phyloP scores from a whole-genome alignment of 2,329 filamentous ascomycete species.

The Fusarium aywerte region DNA sequence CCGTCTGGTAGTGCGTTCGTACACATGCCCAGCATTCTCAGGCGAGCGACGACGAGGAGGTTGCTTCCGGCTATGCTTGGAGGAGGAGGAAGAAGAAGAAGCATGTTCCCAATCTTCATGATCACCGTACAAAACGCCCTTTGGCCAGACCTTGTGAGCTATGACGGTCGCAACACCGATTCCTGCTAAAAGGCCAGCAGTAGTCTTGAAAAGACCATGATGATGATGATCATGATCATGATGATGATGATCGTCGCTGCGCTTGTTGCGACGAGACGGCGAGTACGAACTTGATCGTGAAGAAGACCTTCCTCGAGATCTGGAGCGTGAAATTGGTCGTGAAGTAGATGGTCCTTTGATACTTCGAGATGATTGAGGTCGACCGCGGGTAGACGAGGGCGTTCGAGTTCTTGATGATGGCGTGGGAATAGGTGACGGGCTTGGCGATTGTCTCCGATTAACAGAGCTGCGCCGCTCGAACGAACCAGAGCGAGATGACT shows the following conservation, averaged over 20 bases:
- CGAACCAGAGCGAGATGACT: conserved; percentile 36
- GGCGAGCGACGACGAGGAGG: conserved; percentile 26
- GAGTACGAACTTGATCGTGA: conserved; percentile 42
- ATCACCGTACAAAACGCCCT: conserved; percentile 45
- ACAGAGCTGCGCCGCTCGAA: conserved; percentile 36
- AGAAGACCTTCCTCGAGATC: conserved; percentile 22
- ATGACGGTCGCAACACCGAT: conserved; percentile 51
- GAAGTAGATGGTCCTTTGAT: conserved; percentile 3
- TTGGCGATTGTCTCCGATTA: conserved; percentile 15
- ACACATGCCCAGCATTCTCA: conserved; percentile 21
- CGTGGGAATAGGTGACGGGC: conserved; percentile 26
- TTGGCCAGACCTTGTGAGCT: conserved; percentile 52
- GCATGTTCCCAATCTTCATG: conserved; percentile 48
- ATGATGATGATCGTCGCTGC: conserved; percentile 29
- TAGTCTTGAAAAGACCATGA: conserved; percentile 47
- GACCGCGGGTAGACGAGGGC: conserved; percentile 33
- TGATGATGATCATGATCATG: conserved; percentile 36
- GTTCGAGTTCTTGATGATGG: conserved; percentile 22
- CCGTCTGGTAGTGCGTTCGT: conserved; percentile 28
- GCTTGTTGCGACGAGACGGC: conserved; percentile 26
- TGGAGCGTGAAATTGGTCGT: conserved; percentile 22
- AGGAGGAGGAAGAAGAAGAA: neutral
- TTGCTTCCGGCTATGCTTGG: conserved; percentile 31
- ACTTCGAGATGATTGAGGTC: conserved; percentile 17
- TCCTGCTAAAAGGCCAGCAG: conserved; percentile 49